phyloP scores from a whole-genome alignment of 805 yeast genomes.

The Deakozyma indianensis region DNA sequence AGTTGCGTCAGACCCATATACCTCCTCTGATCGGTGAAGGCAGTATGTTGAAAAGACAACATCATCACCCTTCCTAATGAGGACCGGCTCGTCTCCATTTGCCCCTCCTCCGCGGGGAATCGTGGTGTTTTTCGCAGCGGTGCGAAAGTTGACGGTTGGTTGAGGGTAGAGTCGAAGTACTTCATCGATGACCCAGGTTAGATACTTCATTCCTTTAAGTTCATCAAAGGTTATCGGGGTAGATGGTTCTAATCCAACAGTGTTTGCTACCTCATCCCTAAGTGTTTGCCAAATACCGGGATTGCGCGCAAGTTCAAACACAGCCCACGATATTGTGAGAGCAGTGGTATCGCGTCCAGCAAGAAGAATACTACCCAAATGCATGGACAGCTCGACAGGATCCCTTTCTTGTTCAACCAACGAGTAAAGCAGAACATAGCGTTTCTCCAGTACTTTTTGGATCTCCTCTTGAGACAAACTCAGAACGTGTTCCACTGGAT shows the following conservation, averaged over 20 bases:
- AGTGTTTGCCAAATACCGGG: slow-evolving; percentile 23
- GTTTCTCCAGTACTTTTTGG: slow-evolving; percentile 18
- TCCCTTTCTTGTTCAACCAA: slow-evolving; percentile 28
- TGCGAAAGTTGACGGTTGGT: slow-evolving; percentile 29
- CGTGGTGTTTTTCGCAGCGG: slow-evolving; percentile 26
- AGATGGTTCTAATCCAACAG: slow-evolving; percentile 16
- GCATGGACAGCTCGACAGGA: slow-evolving; percentile 27
- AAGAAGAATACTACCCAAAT: slow-evolving; percentile 26
- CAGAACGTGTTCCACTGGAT: slow-evolving; percentile 26
- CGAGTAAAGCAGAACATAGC: slow-evolving; percentile 28
- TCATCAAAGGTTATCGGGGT: slow-evolving; percentile 22
- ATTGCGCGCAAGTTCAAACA: slow-evolving; percentile 26
- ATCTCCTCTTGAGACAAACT: slow-evolving; percentile 2
- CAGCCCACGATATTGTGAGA: slow-evolving; percentile 25
- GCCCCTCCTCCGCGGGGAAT: slow-evolving; percentile 32
- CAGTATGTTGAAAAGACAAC: slow-evolving; percentile 23
- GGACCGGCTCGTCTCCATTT: slow-evolving; percentile 21
- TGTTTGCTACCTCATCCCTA: slow-evolving; percentile 17
- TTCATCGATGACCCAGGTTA: slow-evolving; percentile 28
- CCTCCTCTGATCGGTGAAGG: slow-evolving; percentile 23
- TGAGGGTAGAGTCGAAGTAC: slow-evolving; percentile 30
- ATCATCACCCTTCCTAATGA: slow-evolving; percentile 24
- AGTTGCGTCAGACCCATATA: slow-evolving; percentile 26
- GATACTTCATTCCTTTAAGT: slow-evolving; percentile 27
- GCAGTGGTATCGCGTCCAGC: slow-evolving; percentile 38